These are phyloP conservation scores for Pisolithus orientalis DNA, from an alignment of 768 basidiomycete genomes.

Conservation along the genomic window DNA sequence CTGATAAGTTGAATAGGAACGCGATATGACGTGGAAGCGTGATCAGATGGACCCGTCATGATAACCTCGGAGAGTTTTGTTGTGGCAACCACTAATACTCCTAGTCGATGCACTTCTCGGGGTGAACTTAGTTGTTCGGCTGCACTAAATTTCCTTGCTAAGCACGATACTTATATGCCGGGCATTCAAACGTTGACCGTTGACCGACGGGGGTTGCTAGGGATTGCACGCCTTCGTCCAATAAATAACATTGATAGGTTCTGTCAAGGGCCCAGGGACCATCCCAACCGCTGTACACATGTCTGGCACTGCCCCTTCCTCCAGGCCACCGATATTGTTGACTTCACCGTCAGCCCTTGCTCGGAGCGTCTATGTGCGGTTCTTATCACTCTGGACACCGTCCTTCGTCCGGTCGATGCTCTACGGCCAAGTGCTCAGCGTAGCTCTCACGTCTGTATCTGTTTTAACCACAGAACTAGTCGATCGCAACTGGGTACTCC, in stretches of 20 bases:
- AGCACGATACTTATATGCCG: too few species aligned
- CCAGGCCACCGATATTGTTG: not conserved
- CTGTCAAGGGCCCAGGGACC: not conserved
- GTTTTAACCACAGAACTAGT: slow-evolving; percentile 75
- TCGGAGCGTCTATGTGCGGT: not conserved
- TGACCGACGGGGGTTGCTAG: too few species aligned
- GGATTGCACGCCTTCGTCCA: not conserved
- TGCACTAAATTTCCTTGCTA: too few species aligned
- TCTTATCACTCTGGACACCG: slow-evolving; percentile 3
- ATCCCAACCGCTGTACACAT: not conserved
- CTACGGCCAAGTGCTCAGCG: slow-evolving; percentile 3
- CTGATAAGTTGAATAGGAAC: too few species aligned
- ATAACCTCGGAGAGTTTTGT: too few species aligned
- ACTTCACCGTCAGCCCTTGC: slow-evolving; percentile 1
- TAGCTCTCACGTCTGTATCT: slow-evolving; percentile 5
- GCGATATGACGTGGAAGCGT: too few species aligned
- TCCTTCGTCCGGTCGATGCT: slow-evolving; percentile 3
- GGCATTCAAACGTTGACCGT: too few species aligned
- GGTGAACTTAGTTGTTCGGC: too few species aligned
- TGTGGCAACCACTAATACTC: too few species aligned
- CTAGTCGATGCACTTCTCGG: too few species aligned
- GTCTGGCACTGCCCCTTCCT: not conserved
- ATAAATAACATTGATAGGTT: not conserved
- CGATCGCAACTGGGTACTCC: slow-evolving; percentile 54
- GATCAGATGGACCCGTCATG: too few species aligned